Evolutionary conservation across 139 green algal genomes (phyloP), one percentile per base, ranked within the genome.

Genomic region (Coelastrella sp.): DNA sequence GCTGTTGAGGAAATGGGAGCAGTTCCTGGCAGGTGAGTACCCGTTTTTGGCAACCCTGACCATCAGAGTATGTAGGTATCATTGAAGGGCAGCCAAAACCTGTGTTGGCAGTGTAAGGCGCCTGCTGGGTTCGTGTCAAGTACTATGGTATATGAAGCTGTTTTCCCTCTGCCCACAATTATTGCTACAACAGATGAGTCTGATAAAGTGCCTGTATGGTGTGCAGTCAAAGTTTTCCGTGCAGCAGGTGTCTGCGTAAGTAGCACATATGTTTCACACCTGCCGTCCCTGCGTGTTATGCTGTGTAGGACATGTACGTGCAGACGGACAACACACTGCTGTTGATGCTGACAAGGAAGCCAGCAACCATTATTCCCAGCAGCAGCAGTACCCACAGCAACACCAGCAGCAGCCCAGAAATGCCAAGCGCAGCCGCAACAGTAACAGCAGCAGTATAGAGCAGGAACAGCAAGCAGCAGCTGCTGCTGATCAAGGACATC

Each of bases 1-100:
- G 37, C 78, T 91, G 48, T 45, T 90, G 48, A 63, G 79, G 2
- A 84, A 82, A 45, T 91, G 87, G 89, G 83, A 83, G 11, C n/a
- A 41, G 19, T 88, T 82, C 51, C 32, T 92, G 11, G 60, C 83
- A 63, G 86, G 85, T 82, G 23, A 3, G 53, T 2, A n/a, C n/a
- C n/a, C n/a, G n/a, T n/a, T n/a, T n/a, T n/a, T n/a, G n/a, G n/a
- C n/a, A n/a, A n/a, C n/a, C n/a, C n/a, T 25, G 19, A 13, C 13
- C n/a, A 66, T 32, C 57, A 30, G n/a, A 34, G n/a, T 2, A 6
- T 2, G 23, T 30, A n/a, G 0, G 21, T 66, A 19, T n/a, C 19
- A 6, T 19, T 32, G 23, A 30, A 27, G 27, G 30, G 2, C 7
- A n/a, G 9, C 2, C 21, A 17, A 19, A 27, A n/a, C 2, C 30